Evolutionary conservation across 805 yeast genomes (phyloP), one percentile per base, ranked within the genome.

Genomic region (Hermanozyma aechmeae): DNA sequence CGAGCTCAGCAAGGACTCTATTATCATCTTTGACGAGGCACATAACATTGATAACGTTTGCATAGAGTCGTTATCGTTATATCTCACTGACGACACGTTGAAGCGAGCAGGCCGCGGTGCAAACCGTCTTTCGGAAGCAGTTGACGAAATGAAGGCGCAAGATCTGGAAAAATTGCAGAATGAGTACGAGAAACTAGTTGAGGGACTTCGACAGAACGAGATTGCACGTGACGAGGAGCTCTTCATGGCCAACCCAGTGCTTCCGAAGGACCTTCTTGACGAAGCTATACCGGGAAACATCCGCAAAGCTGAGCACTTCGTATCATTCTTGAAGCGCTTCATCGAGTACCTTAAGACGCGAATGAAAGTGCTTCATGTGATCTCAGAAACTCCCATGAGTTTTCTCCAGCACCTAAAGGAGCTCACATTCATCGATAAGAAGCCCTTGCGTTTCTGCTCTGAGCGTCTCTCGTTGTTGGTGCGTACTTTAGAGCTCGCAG

Each of bases 41-140:
- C 99, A 92, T 55, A 92, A 92, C 58, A 92, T 92, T 32, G 98
- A 92, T 66, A 92, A 92, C 65, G 99, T 92, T 33, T 92, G 99
- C 61, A 92, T 92, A 33, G 99, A 92, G 54, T 83, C 97, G 0
- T 56, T 92, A 24, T 84, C 96, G 5, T 68, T 92, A 27, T 97
- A 92, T 50, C 60, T 92, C 39, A 92, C 96, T 0, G 95, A 86
- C 43, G 96, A 89, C 41, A 74, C 85, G 6, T 57, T 92, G 36
- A 79, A 86, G 45, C 66, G 76, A 40, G 98, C 98, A 0, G 69
- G 95, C 1, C 69, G 78, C 40, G 97, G 97, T 40, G 95, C 95
- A 0, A 71, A 70, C 39, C 71, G 81, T 26, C 61, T 92, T 35
- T 76, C 77, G n/a, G 71, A 65, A 15, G 87, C 79, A 24, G 85